Evolutionary conservation across 2,329 filamentous ascomycete genomes (phyloP).

Genomic region (Verticillium nonalfalfae): DNA sequence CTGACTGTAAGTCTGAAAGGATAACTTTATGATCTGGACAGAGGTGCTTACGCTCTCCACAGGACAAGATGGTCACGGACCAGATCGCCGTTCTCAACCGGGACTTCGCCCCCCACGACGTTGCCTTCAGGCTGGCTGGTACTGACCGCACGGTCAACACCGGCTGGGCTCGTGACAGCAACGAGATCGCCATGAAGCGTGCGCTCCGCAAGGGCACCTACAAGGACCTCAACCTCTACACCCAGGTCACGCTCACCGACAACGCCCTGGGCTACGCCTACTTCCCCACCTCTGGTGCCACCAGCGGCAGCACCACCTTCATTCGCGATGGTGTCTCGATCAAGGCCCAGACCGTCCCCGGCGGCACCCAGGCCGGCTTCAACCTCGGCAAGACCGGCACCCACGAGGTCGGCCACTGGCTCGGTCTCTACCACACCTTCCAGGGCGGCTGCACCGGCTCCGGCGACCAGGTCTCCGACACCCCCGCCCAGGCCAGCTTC

Average conservation of each 20-base stretch:
- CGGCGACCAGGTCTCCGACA: conserved; percentile 34
- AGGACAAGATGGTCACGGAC: conserved; percentile 19
- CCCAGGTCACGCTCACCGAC: conserved; percentile 31
- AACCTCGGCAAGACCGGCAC: conserved; percentile 24
- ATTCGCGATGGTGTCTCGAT: conserved; percentile 33
- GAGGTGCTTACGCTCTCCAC: not conserved
- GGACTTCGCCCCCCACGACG: conserved; percentile 34
- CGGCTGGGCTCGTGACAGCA: conserved; percentile 34
- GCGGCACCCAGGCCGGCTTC: conserved; percentile 25
- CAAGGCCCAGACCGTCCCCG: conserved; percentile 26
- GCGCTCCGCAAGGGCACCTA: conserved; percentile 35
- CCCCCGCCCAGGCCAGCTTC: conserved; percentile 26
- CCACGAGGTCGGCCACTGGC: conserved; percentile 43
- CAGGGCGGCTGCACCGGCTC: conserved; percentile 28
- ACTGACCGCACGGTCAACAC: conserved; percentile 40
- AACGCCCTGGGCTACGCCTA: conserved; percentile 38
- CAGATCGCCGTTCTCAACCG: conserved; percentile 39
- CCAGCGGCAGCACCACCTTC: conserved; percentile 22
- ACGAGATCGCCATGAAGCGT: conserved; percentile 36
- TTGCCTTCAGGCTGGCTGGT: conserved; percentile 36
- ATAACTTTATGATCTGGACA: not conserved
- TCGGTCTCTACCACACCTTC: conserved; percentile 43
- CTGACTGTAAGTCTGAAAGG: not conserved
- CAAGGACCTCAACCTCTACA: conserved; percentile 39
- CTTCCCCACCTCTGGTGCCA: conserved; percentile 26